Base-by-base conservation (phyloP, 495 filamentous ascomycete genomes). In the Penicillium canescens region DNA sequence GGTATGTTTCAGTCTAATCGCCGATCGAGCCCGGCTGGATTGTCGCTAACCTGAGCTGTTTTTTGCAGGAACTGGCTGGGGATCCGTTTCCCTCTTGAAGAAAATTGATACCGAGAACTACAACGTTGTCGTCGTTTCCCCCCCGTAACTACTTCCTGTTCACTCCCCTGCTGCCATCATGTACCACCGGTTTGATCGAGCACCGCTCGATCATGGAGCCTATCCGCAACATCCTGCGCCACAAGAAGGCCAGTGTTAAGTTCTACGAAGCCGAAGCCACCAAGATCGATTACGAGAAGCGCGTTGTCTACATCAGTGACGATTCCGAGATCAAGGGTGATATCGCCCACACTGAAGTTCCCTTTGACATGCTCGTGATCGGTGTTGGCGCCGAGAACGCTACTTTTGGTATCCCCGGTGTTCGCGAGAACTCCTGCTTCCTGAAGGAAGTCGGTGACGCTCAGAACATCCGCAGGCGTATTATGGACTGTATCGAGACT, bases 131-230 rank as follows among this genome's bases (percentile, higher is more conserved):
- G 90, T 98, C 60, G 88, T 82, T 45, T 97, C 93, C 38, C 94
- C 94, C 94, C 50, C 90, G 94, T 61, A 98, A 98, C 76, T 99
- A 94, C 83, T 99, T 99, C 86, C 88, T 99, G 52, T 99, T 98
- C 82, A 99, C 95, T 14, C 94, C 94, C 38, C 84, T 99, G 41
- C 82, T 99, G 38, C 94, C 94, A 46, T 96, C 91, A 68, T 98
- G 95, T 75, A 97, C 94, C 21, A 96, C 91, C 46, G 94, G 95
- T 69, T 87, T 89, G 60, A 93, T 99, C 66, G 95, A 99, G 78
- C 95, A 97, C 78, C 90, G 95, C 66, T 96, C 91, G 56, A 98
- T 99, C 72, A 98, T 99, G 92, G 94, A 99, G 79, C 94, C 94
- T 24, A 84, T 99, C 56, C 88, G 94, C 55, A 94, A 93, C 70